These are phyloP conservation scores for Noccaea bulbosa DNA, from an alignment of 345 rosid genomes.

Conservation along the genomic window DNA sequence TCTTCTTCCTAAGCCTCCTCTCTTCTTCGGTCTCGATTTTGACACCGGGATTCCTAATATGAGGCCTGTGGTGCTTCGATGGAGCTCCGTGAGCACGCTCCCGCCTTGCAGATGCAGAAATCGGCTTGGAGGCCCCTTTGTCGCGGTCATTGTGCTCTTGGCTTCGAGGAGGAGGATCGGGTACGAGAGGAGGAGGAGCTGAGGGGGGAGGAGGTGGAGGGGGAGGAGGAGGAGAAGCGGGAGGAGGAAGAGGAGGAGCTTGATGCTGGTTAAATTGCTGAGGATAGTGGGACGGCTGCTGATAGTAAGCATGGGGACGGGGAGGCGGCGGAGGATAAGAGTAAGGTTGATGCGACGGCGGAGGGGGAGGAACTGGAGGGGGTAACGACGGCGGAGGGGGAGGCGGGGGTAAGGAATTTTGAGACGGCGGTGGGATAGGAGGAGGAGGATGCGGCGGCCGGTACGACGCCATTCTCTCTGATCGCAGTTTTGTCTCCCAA, in stretches of 20 bases:
- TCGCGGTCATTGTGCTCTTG: constrained; percentile 59
- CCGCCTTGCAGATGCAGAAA: constrained; percentile 45
- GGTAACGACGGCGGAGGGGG: constrained; percentile 48
- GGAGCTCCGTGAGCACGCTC: constrained; percentile 55
- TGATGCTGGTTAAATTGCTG: constrained; percentile 53
- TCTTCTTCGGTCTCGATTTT: constrained; percentile 92
- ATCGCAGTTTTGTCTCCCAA: not conserved
- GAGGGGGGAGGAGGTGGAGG: constrained; percentile 91
- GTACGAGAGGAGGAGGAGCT: constrained; percentile 80
- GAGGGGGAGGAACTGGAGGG: constrained; percentile 56
- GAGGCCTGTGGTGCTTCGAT: constrained; percentile 55
- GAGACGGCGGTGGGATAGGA: constrained; percentile 47
- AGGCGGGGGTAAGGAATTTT: constrained; percentile 56
- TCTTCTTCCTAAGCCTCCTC: constrained; percentile 88
- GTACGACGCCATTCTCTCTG: constrained; percentile 42
- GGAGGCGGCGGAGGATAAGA: constrained; percentile 65
- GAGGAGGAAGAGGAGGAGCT: constrained; percentile 63
- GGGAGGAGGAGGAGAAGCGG: constrained; percentile 66
- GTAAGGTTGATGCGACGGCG: constrained; percentile 67
- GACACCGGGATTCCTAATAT: constrained; percentile 56
- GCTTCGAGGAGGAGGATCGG: constrained; percentile 52
- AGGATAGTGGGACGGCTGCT: constrained; percentile 65
- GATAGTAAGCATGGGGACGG: constrained; percentile 61
- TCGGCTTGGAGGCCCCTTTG: constrained; percentile 39
- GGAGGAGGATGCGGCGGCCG: constrained; percentile 42